These are phyloP conservation scores for Colletotrichum cuscutae DNA, from an alignment of 2,329 filamentous ascomycete species.

Conservation along the genomic window DNA sequence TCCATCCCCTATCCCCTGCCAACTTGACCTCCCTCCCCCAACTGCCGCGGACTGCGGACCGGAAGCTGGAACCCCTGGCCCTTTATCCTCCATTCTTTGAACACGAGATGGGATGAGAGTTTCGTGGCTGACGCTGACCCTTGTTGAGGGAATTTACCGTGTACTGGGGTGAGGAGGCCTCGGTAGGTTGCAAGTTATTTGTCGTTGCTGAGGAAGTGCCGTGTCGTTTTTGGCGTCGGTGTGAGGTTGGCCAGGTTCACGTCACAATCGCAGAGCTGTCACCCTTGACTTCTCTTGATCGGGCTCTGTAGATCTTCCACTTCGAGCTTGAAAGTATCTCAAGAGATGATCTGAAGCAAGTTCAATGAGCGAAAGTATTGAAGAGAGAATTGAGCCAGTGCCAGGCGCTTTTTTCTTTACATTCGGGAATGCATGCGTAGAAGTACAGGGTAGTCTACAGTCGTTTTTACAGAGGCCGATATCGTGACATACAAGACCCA, in stretches of 20 bases:
- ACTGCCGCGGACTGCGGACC: neutral
- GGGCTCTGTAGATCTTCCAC: no score
- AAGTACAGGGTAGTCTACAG: constrained; percentile 28
- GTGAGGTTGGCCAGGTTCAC: neutral
- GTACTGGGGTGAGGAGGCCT: no score
- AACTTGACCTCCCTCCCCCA: neutral
- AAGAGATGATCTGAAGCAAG: neutral
- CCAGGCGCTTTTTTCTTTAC: neutral
- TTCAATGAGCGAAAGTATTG: neutral
- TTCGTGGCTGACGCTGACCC: neutral
- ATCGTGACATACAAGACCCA: neutral
- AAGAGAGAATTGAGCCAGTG: neutral
- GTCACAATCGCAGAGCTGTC: neutral
- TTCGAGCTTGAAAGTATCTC: neutral
- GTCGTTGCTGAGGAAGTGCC: neutral
- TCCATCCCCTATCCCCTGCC: neutral
- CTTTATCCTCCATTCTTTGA: neutral
- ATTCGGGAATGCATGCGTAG: constrained; percentile 20
- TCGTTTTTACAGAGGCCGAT: neutral
- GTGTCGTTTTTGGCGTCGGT: neutral
- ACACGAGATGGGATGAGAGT: constrained; percentile 19
- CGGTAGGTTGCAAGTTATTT: no score
- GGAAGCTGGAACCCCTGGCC: constrained; percentile 17
- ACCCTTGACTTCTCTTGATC: neutral
- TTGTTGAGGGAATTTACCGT: constrained; percentile 18